Percentiles rank a stretch among this genome's conserved stretches.
Evolutionary conservation across 2,329 filamentous ascomycete genomes (phyloP).

Genomic region (Diaporthe amygdali): DNA sequence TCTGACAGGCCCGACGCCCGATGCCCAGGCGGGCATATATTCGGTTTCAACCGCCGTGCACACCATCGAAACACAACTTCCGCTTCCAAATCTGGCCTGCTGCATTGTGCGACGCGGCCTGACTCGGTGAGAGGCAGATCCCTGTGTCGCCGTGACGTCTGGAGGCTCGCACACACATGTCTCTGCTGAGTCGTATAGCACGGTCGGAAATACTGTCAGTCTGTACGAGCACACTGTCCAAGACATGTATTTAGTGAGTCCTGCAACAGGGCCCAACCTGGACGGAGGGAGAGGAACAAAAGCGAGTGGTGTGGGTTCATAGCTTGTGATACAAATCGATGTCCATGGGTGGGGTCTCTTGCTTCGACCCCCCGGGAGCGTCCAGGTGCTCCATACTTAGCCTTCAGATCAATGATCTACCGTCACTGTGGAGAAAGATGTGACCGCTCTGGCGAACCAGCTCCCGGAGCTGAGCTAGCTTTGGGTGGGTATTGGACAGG

Average conservation of each 20-base stretch:
- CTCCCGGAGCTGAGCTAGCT: conserved; percentile 16
- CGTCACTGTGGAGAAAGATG: conserved; percentile 16
- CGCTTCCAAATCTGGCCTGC: conserved; percentile 17
- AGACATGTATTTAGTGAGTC: conserved; percentile 2
- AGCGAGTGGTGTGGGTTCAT: not conserved
- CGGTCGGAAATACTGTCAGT: not conserved
- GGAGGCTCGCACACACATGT: not conserved
- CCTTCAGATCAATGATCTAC: conserved; percentile 14
- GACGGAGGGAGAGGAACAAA: not conserved
- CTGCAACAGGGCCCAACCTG: not conserved
- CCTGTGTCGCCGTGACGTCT: conserved; percentile 16
- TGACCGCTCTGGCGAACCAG: conserved; percentile 11
- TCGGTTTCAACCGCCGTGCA: not conserved
- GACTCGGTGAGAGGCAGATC: conserved; percentile 10
- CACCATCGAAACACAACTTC: not conserved
- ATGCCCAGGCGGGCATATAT: not conserved
- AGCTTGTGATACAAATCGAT: not conserved
- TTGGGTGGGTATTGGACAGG: conserved; percentile 13
- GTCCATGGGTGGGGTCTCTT: not conserved
- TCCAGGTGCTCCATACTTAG: not conserved
- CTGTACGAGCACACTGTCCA: not conserved
- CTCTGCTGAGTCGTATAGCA: not conserved
- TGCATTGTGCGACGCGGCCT: conserved; percentile 25
- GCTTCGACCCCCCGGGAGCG: not conserved
- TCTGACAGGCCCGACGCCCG: not conserved